These are phyloP conservation scores for Moniliella sp. DNA, from an alignment of 1,284 basidiomycete genomes.

Conservation along the genomic window DNA sequence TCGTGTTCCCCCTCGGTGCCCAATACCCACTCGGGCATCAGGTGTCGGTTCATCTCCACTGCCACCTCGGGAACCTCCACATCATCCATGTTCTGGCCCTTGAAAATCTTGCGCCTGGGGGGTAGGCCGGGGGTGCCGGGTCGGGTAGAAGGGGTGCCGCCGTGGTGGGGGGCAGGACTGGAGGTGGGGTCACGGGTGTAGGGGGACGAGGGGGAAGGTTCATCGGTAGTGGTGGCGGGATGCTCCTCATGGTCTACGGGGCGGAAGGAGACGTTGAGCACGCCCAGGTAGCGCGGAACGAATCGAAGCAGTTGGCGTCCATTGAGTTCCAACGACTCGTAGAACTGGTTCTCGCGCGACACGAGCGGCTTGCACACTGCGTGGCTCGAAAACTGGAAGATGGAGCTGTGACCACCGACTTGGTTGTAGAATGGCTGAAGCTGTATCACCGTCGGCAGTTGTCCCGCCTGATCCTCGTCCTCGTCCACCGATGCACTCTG, in stretches of 20 bases:
- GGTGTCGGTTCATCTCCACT: constrained; percentile 76
- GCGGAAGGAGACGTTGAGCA: constrained; percentile 81
- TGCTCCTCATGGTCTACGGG: constrained; percentile 9
- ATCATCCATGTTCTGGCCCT: constrained; percentile 20
- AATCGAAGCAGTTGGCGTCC: constrained; percentile 73
- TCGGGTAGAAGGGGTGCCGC: constrained; percentile 12
- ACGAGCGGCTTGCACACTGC: constrained; percentile 98
- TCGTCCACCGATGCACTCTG: neutral
- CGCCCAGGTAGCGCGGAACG: constrained; percentile 86
- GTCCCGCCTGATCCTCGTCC: constrained; percentile 1
- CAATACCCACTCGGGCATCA: constrained; percentile 73
- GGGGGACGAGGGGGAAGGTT: neutral
- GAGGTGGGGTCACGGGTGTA: neutral
- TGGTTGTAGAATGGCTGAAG: constrained; percentile 88
- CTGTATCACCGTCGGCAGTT: constrained; percentile 44
- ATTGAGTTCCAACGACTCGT: constrained; percentile 80
- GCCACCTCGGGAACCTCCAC: constrained; percentile 47
- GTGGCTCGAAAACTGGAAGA: constrained; percentile 91
- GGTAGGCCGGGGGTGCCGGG: constrained; percentile 23
- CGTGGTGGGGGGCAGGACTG: constrained; percentile 5
- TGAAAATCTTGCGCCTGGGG: constrained; percentile 28
- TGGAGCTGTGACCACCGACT: constrained; percentile 85
- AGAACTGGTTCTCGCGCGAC: constrained; percentile 87
- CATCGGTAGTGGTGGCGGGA: neutral
- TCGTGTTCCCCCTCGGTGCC: no score